Evolutionary conservation across 2,329 filamentous ascomycete species (phyloP).

Genomic region (Ophidiomyces ophidiicola): DNA sequence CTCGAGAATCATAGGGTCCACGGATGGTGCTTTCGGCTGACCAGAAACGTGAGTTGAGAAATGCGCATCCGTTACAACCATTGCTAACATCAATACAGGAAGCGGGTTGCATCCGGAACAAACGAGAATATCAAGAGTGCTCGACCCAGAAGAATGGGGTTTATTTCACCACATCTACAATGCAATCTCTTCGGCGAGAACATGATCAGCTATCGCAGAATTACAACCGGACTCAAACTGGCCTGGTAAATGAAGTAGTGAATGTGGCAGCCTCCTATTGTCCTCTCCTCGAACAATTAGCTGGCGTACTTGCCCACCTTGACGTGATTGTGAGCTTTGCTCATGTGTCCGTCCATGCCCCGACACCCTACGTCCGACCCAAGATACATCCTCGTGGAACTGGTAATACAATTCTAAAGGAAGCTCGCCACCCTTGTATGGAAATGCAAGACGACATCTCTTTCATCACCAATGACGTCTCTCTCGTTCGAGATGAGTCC

Average conservation of each 20-base stretch:
- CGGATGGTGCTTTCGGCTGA: slow-evolving; percentile 92
- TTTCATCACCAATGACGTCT: slow-evolving; percentile 96
- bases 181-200: slow-evolving; percentile 72
- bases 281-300: slow-evolving; percentile 79
- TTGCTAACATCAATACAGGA: slow-evolving; percentile 37
- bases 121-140: slow-evolving; percentile 79
- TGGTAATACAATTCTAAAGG: slow-evolving; percentile 78
- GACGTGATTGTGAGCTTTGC: slow-evolving; percentile 93
- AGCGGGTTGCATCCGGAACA: slow-evolving; percentile 85
- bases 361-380: slow-evolving; percentile 79
- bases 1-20: slow-evolving; percentile 92
- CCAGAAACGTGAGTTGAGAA: slow-evolving; percentile 44
- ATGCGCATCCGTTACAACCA: slow-evolving; percentile 18
- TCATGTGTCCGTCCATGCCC: slow-evolving; percentile 85
- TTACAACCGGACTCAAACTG: slow-evolving; percentile 88
- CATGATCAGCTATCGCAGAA: slow-evolving; percentile 88
- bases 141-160: slow-evolving; percentile 98
- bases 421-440: slow-evolving; percentile 92
- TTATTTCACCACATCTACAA: slow-evolving; percentile 80
- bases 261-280: slow-evolving; percentile 87
- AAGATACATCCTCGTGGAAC: slow-evolving; percentile 80
- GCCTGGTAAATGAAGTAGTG: slow-evolving; percentile 84
- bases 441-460: slow-evolving; percentile 98
- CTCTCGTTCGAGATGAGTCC: slow-evolving; percentile 61
- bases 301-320: slow-evolving; percentile 76